phyloP scores from a whole-genome alignment of 1,139 yeast genomes.

The Debaryomycetaceae sp. region DNA sequence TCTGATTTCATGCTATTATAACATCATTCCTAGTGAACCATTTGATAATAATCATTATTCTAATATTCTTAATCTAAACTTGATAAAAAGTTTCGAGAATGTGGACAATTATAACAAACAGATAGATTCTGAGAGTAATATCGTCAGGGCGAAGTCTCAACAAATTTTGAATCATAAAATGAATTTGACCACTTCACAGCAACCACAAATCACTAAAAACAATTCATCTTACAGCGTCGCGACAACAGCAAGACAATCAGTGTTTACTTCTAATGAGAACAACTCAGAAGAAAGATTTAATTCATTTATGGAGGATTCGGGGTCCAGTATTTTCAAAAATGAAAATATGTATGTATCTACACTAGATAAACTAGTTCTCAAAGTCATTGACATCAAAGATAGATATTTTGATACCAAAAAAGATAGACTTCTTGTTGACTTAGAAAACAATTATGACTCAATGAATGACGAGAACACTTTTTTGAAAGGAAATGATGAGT shows the following conservation, averaged over 20 bases:
- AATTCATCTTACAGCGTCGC: slow-evolving; percentile 4
- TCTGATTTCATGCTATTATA: slow-evolving; percentile 41
- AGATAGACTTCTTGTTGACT: slow-evolving; percentile 1
- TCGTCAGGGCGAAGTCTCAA: slow-evolving; percentile 30
- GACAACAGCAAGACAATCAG: slow-evolving; percentile 1
- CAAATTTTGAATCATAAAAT: slow-evolving; percentile 31
- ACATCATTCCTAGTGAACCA: slow-evolving; percentile 27
- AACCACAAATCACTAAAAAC: slow-evolving; percentile 1
- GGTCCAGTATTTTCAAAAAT: not conserved
- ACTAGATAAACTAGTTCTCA: slow-evolving; percentile 9
- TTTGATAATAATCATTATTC: slow-evolving; percentile 37
- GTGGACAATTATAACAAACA: slow-evolving; percentile 30
- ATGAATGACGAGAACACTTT: slow-evolving; percentile 30
- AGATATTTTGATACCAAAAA: slow-evolving; percentile 2
- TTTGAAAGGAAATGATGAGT: slow-evolving; percentile 15
- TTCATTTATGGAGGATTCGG: not conserved
- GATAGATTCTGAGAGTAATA: slow-evolving; percentile 23
- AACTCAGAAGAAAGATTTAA: not conserved
- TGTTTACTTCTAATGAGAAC: slow-evolving; percentile 1
- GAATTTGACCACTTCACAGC: slow-evolving; percentile 27
- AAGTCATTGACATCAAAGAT: slow-evolving; percentile 17
- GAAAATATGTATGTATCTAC: not conserved
- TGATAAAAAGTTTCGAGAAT: slow-evolving; percentile 39
- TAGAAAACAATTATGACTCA: slow-evolving; percentile 24
- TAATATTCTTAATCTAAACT: slow-evolving; percentile 33